Base-by-base conservation (phyloP, 345 rosid species). In the Zanthoxylum bungeanum region DNA sequence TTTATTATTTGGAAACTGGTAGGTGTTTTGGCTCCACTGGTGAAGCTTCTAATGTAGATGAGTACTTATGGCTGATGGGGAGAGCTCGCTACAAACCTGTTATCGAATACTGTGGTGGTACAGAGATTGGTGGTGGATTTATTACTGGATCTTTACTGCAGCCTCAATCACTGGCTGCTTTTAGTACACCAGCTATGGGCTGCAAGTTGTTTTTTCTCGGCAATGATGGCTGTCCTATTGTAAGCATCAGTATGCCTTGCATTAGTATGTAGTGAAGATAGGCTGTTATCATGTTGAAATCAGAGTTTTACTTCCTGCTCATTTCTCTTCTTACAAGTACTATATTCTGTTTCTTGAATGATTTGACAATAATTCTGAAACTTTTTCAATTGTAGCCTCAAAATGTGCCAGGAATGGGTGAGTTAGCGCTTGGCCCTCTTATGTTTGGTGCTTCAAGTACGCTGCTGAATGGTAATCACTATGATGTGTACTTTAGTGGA, bases 1-100 rank as follows among this genome's bases (percentile, higher is more conserved):
- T 66, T 71, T 64, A 49, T 76, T 40, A 53, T 77, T 49, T 78
- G 69, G 69, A 73, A 75, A 73, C 69, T 70, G 66, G 66, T 71
- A 92, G 99, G 77, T 95, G 97, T 80, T 95, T 90, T 81, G 84
- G 86, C 71, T 95, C 99, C 76, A 92, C 90, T n/a, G 99, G 99
- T 66, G 99, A 95, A 88, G 99, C 99, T 67, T 95, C 99, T 34
- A 92, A 83, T 68, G 89, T 87, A 12, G 98, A 95, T 31, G 99
- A 95, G 77, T 89, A 88, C 80, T 83, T 95, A 66, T 95, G 99
- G 98, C 74, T 95, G 77, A 95, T 89, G 99, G 93, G 98, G 21
- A 89, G 96, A 82, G 98, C 96, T 71, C 72, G 52, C 65, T 95
- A 89, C 90, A 92, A 88, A 57, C 99, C 99, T 34, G 78, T 95